Evolutionary conservation across 2,329 filamentous ascomycete genomes (phyloP), one percentile per base, ranked within the genome.

Genomic region (Exserohilum rostratum): DNA sequence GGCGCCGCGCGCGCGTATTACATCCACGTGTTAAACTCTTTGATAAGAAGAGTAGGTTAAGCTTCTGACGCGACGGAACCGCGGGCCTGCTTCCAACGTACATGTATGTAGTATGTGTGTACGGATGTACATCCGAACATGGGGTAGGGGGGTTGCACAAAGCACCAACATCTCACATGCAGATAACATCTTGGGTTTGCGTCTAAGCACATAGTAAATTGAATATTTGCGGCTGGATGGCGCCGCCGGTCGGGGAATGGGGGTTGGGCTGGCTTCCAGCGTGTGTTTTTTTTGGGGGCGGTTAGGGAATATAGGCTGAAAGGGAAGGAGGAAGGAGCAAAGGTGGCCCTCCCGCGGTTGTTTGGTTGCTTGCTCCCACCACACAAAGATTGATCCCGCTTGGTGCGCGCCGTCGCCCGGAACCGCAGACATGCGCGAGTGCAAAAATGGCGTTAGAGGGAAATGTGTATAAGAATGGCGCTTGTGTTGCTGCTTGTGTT

Each of bases 221-320:
- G 22, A 25, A 25, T 25, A 7, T 25, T 25, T 4, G 15, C 15
- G 34, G 31, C 13, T 34, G 31, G 31, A 34, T n/a, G n/a, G n/a
- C n/a, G n/a, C n/a, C n/a, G n/a, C n/a, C n/a, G n/a, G n/a, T n/a
- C n/a, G n/a, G n/a, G n/a, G n/a, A n/a, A n/a, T n/a, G n/a, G n/a
- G n/a, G n/a, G n/a, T n/a, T n/a, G n/a, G n/a, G n/a, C n/a, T n/a
- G n/a, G n/a, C n/a, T n/a, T n/a, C n/a, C n/a, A n/a, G n/a, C n/a
- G n/a, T n/a, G n/a, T n/a, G n/a, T n/a, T n/a, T n/a, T n/a, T n/a
- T n/a, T n/a, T n/a, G n/a, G n/a, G n/a, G n/a, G n/a, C n/a, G n/a
- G n/a, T n/a, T n/a, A n/a, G n/a, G 34, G 7, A 35, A 35, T 17
- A 56, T 52, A 57, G 59, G 50, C 59, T 60, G 53, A 60, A 61